phyloP scores from a whole-genome alignment of 2,329 filamentous ascomycete genomes.

The Colletotrichum aenigma region DNA sequence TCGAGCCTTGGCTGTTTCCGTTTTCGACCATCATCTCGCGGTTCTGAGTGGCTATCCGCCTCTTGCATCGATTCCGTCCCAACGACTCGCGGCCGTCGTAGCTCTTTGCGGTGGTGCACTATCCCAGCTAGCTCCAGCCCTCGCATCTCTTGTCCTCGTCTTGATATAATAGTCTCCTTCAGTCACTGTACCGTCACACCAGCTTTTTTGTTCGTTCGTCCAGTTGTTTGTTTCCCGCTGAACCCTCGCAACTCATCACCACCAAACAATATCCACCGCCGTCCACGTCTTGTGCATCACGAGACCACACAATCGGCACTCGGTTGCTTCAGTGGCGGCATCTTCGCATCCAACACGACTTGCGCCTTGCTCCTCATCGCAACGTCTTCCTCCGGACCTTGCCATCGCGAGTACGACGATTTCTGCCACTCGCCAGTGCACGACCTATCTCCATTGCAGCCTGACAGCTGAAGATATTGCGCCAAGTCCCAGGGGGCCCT shows the following conservation, averaged over 20 bases:
- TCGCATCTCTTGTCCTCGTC: background rate
- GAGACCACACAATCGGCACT: background rate
- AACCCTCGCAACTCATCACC: background rate
- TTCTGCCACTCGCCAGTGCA: background rate
- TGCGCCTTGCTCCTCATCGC: background rate
- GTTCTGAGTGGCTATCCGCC: slow-evolving; percentile 2
- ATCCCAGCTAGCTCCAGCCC: background rate
- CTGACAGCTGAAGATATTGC: slow-evolving; percentile 15
- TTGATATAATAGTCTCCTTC: slow-evolving; percentile 11
- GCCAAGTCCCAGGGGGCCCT: slow-evolving; percentile 9
- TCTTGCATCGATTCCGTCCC: slow-evolving; percentile 6
- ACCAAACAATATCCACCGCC: background rate
- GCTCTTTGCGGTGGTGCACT: background rate
- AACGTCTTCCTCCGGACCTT: background rate
- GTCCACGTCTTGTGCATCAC: background rate
- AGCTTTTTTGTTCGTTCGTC: background rate
- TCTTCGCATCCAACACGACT: background rate
- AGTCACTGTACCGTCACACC: background rate
- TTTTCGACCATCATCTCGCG: slow-evolving; percentile 13
- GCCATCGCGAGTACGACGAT: background rate
- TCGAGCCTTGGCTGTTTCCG: slow-evolving; percentile 16
- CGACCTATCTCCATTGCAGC: background rate
- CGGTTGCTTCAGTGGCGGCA: background rate
- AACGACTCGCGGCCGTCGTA: slow-evolving; percentile 5
- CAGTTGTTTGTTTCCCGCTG: background rate